Base-by-base conservation (phyloP, 2,329 filamentous ascomycete genomes). In the Hypoxylon sp. region DNA sequence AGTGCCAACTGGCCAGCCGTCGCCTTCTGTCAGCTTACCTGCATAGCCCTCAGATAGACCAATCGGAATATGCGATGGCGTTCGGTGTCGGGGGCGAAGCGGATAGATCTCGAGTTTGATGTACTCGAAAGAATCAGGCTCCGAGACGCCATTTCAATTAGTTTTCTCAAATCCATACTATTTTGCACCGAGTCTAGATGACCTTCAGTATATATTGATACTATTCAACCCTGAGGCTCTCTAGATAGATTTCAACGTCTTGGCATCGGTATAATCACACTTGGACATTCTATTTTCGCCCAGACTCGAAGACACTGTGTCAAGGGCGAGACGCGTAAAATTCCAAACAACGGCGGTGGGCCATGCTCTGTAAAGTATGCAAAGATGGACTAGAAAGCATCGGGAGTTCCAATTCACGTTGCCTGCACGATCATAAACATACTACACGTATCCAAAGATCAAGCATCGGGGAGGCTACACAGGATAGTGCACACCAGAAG, bases 301-400 rank as follows among this genome's bases (percentile, higher is more conserved):
- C 5, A 22, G 13, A 22, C 9, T 11, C 6, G 5, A 47, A 33
- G 26, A 8, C 17, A 13, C 17, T 31, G 29, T 31, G 6, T 4
- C 2, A n/a, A 13, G n/a, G 9, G 35, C 8, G 19, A 29, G 22
- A n/a, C 3, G 13, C 53, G 2, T 2, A 24, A 47, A 3, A 11
- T n/a, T 52, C 8, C 6, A n/a, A 26, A 24, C 22, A 19, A 39
- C n/a, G 5, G n/a, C 4, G 4, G 37, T 19, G 33, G 9, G 39
- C 2, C 5, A 63, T 63, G 59, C 42, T 63, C 24, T 63, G 59
- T 22, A 37, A 63, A 44, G 46, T 63, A 10, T 63, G 59, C 17
- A 63, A 56, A 29, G 24, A 33, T 14, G 22, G 51, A 13, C 8
- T 63, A 13, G 59, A 56, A 44, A 56, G 39, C 9, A 63, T 63